phyloP scores from a whole-genome alignment of 805 yeast species.

The Helenozyma baotianmanensis region DNA sequence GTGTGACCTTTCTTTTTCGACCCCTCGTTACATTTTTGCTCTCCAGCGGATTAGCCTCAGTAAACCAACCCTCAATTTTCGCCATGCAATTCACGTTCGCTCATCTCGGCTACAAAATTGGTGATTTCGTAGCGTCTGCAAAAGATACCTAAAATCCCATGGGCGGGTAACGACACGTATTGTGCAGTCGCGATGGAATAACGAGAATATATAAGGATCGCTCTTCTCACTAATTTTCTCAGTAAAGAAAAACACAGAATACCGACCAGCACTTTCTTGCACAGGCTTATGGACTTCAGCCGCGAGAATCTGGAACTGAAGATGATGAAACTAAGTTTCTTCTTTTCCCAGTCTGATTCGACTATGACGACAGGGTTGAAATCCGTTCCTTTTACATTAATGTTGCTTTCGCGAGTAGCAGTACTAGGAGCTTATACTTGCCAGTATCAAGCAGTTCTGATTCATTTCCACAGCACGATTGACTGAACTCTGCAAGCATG shows the following conservation, averaged over 20 bases:
- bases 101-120: no score
- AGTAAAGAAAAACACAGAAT: neutral
- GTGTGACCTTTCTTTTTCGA: conserved; percentile 52
- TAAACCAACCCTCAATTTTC: no score
- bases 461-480: conserved; percentile 20
- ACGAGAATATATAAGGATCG: no score
- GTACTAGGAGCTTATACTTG: conserved; percentile 69
- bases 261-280: conserved; percentile 15
- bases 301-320: conserved; percentile 17
- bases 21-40: no score
- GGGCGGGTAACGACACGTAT: no score
- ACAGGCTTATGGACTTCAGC: conserved; percentile 20
- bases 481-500: conserved; percentile 25
- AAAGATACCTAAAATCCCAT: no score
- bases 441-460: conserved; percentile 77
- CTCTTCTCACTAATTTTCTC: no score
- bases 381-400: conserved; percentile 38
- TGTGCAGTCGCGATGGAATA: no score
- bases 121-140: no score
- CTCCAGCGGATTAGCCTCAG: no score
- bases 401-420: conserved; percentile 37
- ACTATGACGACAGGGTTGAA: conserved; percentile 87
- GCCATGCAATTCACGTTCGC: no score
- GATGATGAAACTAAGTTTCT: conserved; percentile 53
- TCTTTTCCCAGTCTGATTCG: conserved; percentile 93